phyloP scores from a whole-genome alignment of 176 grass and related monocot species.

The Phragmites australis region DNA sequence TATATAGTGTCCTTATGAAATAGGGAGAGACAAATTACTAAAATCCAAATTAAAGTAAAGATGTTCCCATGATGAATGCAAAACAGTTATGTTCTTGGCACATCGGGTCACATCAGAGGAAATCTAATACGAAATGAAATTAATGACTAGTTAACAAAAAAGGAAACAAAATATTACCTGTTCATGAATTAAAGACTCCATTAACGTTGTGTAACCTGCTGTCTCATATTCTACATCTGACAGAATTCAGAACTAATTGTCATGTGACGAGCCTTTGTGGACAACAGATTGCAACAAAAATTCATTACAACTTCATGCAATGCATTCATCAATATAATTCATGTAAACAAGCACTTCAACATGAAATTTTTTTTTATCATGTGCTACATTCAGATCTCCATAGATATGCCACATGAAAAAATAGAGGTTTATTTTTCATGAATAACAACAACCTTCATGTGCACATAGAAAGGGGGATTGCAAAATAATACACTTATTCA shows the following conservation, averaged over 20 bases:
- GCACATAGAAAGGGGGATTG: neutral
- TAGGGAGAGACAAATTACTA: neutral
- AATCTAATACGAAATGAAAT: neutral
- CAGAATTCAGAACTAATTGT: conserved; percentile 33
- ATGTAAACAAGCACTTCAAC: conserved; percentile 1
- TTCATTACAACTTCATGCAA: neutral
- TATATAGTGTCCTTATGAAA: neutral
- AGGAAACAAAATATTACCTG: conserved; percentile 62
- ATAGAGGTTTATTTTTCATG: neutral
- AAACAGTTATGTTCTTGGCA: neutral
- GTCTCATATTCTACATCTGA: conserved; percentile 47
- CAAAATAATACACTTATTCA: neutral
- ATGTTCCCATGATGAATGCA: conserved; percentile 2
- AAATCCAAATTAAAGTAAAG: neutral
- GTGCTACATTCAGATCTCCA: neutral
- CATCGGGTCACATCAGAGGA: neutral
- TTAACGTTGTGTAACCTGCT: conserved; percentile 55
- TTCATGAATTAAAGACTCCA: conserved; percentile 65
- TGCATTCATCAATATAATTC: neutral
- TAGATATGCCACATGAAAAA: neutral
- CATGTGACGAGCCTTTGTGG: conserved; percentile 8
- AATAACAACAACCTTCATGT: neutral
- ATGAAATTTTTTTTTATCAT: neutral
- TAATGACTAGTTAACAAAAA: conserved; percentile 24
- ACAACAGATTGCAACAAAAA: neutral